Conservation (phyloP, 192 early-diverging fungal genomes). For the Coemansia sp. region DNA sequence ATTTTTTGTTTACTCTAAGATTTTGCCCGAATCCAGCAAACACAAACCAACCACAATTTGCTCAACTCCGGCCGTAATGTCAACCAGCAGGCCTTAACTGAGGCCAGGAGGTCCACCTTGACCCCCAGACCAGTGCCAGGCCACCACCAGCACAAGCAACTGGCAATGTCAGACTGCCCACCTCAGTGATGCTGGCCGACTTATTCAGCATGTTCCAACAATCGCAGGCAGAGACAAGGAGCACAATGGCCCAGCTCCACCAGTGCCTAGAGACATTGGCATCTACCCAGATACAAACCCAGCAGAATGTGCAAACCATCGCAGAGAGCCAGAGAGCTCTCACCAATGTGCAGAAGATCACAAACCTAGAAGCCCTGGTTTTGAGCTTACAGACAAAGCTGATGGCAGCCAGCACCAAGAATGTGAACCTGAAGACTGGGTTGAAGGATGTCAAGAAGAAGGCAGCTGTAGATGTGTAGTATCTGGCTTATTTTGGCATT, state of each 20-base stretch:
- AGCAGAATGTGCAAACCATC: background rate
- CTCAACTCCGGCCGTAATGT: background rate
- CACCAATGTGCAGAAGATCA: background rate
- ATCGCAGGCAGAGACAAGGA: background rate
- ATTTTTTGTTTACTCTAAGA: conserved; percentile 1
- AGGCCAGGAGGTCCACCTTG: background rate
- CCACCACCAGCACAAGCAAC: background rate
- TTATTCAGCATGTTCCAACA: background rate
- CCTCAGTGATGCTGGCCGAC: background rate
- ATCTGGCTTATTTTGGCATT: no score
- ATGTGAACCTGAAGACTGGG: background rate
- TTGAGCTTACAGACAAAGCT: background rate
- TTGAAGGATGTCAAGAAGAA: background rate
- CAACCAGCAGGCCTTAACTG: background rate
- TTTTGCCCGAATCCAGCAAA: background rate
- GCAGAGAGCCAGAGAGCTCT: background rate
- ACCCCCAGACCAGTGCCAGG: background rate
- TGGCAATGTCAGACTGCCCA: background rate
- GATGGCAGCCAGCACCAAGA: background rate
- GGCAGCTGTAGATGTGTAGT: background rate
- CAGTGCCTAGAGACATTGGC: background rate
- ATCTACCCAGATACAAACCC: background rate
- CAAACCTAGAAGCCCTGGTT: no score
- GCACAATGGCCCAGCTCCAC: background rate
- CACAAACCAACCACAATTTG: background rate